A percentile compares a stretch with the other conserved stretches of the same genome.
phyloP scores from a whole-genome alignment of 2,329 filamentous ascomycete species.

The Paramyrothecium sp. region DNA sequence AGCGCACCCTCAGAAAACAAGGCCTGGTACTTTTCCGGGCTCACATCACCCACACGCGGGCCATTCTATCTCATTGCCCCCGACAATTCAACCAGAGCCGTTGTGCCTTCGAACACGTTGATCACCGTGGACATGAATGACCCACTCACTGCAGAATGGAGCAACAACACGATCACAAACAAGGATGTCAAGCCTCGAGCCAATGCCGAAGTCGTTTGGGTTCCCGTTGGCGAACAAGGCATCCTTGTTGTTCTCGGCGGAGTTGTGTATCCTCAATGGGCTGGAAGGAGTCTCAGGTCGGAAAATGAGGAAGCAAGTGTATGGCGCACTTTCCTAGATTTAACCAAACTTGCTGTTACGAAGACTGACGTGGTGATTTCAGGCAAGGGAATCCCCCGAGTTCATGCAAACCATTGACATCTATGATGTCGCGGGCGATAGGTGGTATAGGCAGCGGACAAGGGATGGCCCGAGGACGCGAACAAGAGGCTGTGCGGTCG shows the following conservation, averaged over 20 bases:
- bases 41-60: slow-evolving; percentile 49
- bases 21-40: slow-evolving; percentile 69
- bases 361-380: too few relatives aligned
- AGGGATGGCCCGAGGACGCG: slow-evolving; percentile 56
- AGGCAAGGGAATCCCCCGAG: slow-evolving; percentile 63
- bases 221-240: slow-evolving; percentile 74
- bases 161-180: slow-evolving; percentile 51
- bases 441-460: slow-evolving; percentile 70
- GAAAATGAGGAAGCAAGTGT: slow-evolving; percentile 29
- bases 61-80: slow-evolving; percentile 39
- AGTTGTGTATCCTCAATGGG: slow-evolving; percentile 60
- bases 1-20: slow-evolving; percentile 69
- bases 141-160: slow-evolving; percentile 52
- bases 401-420: slow-evolving; percentile 74
- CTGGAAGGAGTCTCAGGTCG: slow-evolving; percentile 18
- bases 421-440: slow-evolving; percentile 68
- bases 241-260: slow-evolving; percentile 77
- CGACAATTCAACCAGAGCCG: slow-evolving; percentile 34
- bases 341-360: too few relatives aligned
- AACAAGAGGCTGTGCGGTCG: slow-evolving; percentile 70
- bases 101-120: slow-evolving; percentile 52
- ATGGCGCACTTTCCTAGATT: too few relatives aligned
- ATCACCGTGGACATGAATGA: slow-evolving; percentile 59
- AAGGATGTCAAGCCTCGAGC: slow-evolving; percentile 58
- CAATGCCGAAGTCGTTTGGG: slow-evolving; percentile 67